These are phyloP conservation scores for Penicillium sp. DNA, from an alignment of 2,329 filamentous ascomycete species.

Conservation along the genomic window DNA sequence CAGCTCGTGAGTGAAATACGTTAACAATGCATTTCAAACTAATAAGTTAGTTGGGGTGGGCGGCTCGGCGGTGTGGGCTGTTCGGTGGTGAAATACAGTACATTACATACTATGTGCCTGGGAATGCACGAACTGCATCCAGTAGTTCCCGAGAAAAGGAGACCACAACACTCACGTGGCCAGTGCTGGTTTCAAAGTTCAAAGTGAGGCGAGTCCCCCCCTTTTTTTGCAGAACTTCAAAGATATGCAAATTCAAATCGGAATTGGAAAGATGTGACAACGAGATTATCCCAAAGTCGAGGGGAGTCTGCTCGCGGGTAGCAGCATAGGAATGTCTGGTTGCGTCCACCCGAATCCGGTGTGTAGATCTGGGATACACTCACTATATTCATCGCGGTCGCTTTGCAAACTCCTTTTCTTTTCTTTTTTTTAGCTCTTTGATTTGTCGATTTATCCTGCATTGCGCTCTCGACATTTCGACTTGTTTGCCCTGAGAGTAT, in stretches of 20 bases:
- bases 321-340: constrained; percentile 28
- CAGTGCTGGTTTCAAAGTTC: constrained; percentile 17
- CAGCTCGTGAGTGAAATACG: too few relatives aligned
- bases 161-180: constrained; percentile 20
- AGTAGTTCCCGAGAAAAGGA: constrained; percentile 19
- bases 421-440: constrained; percentile 13
- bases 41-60: too few relatives aligned
- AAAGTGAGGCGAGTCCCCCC: constrained; percentile 25
- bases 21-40: too few relatives aligned
- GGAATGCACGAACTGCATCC: constrained; percentile 15
- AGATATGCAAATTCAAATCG: constrained; percentile 1
- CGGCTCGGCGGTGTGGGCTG: too few relatives aligned
- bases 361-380: constrained; percentile 17
- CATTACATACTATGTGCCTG: neutral
- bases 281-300: constrained; percentile 7
- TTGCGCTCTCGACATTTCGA: constrained; percentile 1
- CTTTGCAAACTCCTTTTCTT: constrained; percentile 20
- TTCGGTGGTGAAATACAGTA: too few relatives aligned
- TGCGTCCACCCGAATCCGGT: constrained; percentile 24
- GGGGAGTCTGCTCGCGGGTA: constrained; percentile 22
- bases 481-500: constrained; percentile 8
- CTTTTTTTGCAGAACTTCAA: neutral
- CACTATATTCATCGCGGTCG: constrained; percentile 26
- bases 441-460: constrained; percentile 3
- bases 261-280: constrained; percentile 6